Percentiles rank a stretch among this genome's conserved stretches.
Evolutionary conservation across 768 basidiomycete species (phyloP).

Genomic region (Pluteus cervinus): DNA sequence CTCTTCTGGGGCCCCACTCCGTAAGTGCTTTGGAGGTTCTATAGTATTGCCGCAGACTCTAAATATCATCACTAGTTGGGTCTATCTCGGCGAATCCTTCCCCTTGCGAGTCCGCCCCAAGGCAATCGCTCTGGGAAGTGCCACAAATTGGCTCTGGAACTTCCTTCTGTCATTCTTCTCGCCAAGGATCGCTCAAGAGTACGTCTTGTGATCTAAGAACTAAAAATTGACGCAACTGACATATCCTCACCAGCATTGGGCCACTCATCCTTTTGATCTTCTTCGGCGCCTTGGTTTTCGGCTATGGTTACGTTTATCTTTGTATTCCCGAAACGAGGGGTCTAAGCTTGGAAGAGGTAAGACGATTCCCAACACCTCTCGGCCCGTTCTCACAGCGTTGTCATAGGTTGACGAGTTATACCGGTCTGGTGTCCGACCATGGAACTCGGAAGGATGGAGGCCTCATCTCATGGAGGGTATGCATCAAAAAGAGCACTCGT

Average conservation of each 20-base stretch:
- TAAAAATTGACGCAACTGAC: not conserved
- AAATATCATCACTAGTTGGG: slow-evolving; percentile 36
- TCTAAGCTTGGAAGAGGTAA: slow-evolving; percentile 65
- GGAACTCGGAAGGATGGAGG: slow-evolving; percentile 57
- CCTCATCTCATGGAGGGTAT: slow-evolving; percentile 37
- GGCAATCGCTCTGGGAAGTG: slow-evolving; percentile 69
- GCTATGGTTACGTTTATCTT: slow-evolving; percentile 67
- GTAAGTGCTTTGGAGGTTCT: slow-evolving; percentile 15
- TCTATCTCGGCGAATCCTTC: slow-evolving; percentile 74
- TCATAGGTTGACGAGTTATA: slow-evolving; percentile 69
- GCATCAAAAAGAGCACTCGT: too few species aligned
- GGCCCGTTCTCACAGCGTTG: not conserved
- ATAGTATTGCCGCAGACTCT: not conserved
- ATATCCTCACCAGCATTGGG: slow-evolving; percentile 42
- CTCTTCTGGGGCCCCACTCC: slow-evolving; percentile 77
- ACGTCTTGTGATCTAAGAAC: slow-evolving; percentile 10
- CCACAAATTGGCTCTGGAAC: slow-evolving; percentile 58
- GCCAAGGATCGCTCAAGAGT: slow-evolving; percentile 57
- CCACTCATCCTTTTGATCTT: slow-evolving; percentile 74
- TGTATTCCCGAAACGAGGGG: slow-evolving; percentile 81
- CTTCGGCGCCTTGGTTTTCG: slow-evolving; percentile 67
- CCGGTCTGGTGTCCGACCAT: slow-evolving; percentile 57
- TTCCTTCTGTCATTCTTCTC: slow-evolving; percentile 71
- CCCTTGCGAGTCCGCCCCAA: slow-evolving; percentile 76
- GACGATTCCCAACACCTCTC: slow-evolving; percentile 7